Percentiles rank a stretch among this genome's conserved stretches.
phyloP scores from a whole-genome alignment of 2,329 filamentous ascomycete species.

The Sporothrix variecibatus region DNA sequence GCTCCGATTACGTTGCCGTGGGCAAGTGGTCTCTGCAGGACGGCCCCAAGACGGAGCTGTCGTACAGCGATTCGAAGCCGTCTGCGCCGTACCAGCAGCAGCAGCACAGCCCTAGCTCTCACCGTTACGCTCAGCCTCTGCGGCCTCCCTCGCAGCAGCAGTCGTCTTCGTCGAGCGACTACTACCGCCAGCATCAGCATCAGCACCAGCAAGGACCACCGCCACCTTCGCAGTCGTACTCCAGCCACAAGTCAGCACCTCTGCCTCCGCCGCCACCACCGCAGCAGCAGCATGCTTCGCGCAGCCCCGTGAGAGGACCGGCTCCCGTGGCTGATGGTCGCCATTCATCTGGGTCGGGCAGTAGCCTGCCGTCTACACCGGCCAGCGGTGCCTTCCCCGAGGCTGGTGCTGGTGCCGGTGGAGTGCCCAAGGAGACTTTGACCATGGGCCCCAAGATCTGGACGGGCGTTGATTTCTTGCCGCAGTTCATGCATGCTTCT shows the following conservation, averaged over 20 bases:
- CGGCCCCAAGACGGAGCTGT: neutral
- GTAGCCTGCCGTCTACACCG: neutral
- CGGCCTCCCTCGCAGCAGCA: neutral
- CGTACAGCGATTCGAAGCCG: neutral
- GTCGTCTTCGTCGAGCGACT: neutral
- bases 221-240: neutral
- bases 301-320: constrained; percentile 2
- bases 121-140: constrained; percentile 16
- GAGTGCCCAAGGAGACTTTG: constrained; percentile 54
- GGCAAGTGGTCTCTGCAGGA: constrained; percentile 24
- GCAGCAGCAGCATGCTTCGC: neutral
- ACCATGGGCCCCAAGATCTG: constrained; percentile 64
- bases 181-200: constrained; percentile 15
- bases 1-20: constrained; percentile 23
- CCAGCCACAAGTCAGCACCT: neutral
- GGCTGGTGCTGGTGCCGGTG: constrained; percentile 31
- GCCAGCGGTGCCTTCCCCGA: constrained; percentile 44
- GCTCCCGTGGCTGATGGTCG: neutral
- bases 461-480: constrained; percentile 67
- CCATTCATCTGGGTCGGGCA: neutral
- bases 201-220: neutral
- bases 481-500: constrained; percentile 63
- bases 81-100: constrained; percentile 2
- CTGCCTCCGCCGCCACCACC: neutral
- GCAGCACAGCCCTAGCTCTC: neutral